phyloP scores from a whole-genome alignment of 148 eudicot genomes.

The Rhododendron griersonianum region DNA sequence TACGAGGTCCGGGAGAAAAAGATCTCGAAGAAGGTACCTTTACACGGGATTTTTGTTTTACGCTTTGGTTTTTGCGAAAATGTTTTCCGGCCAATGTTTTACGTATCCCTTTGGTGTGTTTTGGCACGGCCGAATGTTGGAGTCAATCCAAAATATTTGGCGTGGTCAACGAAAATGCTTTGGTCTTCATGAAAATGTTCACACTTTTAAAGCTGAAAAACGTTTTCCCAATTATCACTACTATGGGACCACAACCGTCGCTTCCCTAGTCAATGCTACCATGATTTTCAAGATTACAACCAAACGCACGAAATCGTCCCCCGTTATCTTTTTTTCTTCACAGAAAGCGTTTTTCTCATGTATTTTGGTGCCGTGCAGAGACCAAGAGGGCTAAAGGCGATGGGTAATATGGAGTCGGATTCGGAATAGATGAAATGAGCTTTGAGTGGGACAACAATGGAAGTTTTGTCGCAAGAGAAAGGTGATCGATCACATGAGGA shows the following conservation, averaged over 20 bases:
- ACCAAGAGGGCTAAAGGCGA: conserved; percentile 87
- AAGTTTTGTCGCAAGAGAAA: not conserved
- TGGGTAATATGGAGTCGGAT: conserved; percentile 75
- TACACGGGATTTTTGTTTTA: not conserved
- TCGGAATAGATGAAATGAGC: conserved; percentile 36
- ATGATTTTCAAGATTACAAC: too few relatives aligned
- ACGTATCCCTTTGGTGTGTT: not conserved
- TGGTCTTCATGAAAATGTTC: not conserved
- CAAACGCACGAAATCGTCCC: too few relatives aligned
- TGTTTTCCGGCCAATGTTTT: not conserved
- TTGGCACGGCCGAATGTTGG: not conserved
- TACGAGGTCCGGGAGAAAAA: conserved; percentile 93
- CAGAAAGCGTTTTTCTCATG: too few relatives aligned
- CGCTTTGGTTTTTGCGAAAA: not conserved
- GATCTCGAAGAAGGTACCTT: conserved; percentile 68
- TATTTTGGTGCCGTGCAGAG: conserved; percentile 39
- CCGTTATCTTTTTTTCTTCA: too few relatives aligned
- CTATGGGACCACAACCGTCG: too few relatives aligned
- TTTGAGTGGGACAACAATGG: not conserved
- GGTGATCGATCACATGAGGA: not conserved
- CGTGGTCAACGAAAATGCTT: not conserved
- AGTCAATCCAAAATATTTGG: not conserved
- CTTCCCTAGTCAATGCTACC: too few relatives aligned
- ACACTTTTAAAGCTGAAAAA: not conserved
- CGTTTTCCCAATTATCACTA: too few relatives aligned